A percentile compares a stretch with the other conserved stretches of the same genome.
Evolutionary conservation across 225 moss, liverwort and hornwort genomes (phyloP).

Genomic region (Neckera pumila): DNA sequence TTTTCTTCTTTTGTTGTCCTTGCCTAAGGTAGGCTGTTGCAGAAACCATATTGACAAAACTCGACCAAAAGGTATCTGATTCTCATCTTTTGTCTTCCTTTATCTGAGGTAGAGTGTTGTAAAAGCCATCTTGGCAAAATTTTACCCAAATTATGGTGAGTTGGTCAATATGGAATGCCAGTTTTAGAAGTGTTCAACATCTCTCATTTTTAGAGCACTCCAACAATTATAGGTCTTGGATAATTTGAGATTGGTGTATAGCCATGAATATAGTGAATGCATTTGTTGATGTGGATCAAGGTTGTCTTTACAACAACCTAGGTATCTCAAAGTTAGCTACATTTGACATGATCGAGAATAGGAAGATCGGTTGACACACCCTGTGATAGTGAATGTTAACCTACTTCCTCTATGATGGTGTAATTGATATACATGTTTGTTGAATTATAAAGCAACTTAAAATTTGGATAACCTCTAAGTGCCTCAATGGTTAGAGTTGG

Average conservation of each 20-base stretch:
- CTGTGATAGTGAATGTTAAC: not conserved
- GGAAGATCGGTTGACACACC: not conserved
- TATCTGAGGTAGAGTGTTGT: no score
- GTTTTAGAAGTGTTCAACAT: not conserved
- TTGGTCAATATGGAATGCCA: not conserved
- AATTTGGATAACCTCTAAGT: not conserved
- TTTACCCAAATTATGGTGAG: not conserved
- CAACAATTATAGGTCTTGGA: not conserved
- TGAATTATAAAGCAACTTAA: not conserved
- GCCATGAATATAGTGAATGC: not conserved
- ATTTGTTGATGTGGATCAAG: not conserved
- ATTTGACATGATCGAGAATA: not conserved
- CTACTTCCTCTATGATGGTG: not conserved
- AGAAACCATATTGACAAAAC: not conserved
- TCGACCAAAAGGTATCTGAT: conserved; percentile 51
- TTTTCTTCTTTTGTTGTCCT: not conserved
- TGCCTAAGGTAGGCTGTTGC: no score
- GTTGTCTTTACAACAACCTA: not conserved
- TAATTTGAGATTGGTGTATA: not conserved
- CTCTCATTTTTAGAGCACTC: not conserved
- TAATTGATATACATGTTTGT: not conserved
- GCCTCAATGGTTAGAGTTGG: not conserved
- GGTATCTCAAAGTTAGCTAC: no score
- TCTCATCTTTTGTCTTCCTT: not conserved
- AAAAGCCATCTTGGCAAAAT: not conserved